Evolutionary conservation across 1,139 yeast genomes (phyloP), one percentile per base, ranked within the genome.

Genomic region (Groenewaldozyma sp.): DNA sequence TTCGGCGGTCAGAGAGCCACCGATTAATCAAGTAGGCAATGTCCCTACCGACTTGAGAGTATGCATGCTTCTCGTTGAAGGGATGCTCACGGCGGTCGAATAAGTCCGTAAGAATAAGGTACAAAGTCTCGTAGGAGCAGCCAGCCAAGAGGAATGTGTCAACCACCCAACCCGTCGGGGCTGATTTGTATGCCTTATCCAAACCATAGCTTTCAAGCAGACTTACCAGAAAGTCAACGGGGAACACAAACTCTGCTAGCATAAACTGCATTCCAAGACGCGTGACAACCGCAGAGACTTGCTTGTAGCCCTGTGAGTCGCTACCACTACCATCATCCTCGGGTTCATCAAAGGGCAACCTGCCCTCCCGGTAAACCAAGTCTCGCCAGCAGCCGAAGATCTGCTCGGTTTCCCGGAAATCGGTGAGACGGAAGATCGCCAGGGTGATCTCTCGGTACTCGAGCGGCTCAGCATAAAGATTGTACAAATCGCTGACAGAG

Each of bases 401-500:
- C 43, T 62, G 68, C 20, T 59, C 63, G 24, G 57, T 52, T 27
- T 60, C 65, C 2, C 65, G 54, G 50, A 55, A 60, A 55, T 91
- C 96, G 1, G 96, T 79, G 6, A 82, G 73, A 54, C 82, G 82
- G 67, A 83, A 86, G 19, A 87, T 78, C 34, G 76, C 64, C 44
- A 88, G 67, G 46, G 94, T 82, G 38, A 88, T 68, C 51, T 84
- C 95, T 58, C 79, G 79, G 57, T 88, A 91, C 3, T 91, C 91
- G 48, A 88, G 65, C 10, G 95, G 95, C 52, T 82, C 91, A 11
- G 95, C 86, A 60, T 73, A 91, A 44, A 76, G 79, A 61, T 91
- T 91, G 67, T 79, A 91, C 40, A 91, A 65, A 43, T 82, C 94
- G 52, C 83, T 80, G 20, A 87, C 75, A 3, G 80, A 72, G 51